These are phyloP conservation scores for Casuarina cunninghamiana DNA, from an alignment of 306 rosid species.

Conservation along the genomic window DNA sequence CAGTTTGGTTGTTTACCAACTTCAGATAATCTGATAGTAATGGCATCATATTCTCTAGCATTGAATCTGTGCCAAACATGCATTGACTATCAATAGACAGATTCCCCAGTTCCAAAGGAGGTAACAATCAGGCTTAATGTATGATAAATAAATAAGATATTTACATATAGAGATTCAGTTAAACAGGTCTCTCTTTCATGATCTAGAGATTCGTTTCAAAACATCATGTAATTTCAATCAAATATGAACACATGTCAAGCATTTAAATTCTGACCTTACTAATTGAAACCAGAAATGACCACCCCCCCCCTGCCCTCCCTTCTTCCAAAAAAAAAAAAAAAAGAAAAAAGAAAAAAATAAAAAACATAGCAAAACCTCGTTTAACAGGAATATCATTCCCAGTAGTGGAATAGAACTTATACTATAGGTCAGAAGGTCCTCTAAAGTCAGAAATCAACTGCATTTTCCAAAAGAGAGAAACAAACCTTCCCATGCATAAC, in stretches of 20 bases:
- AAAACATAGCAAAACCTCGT: no score
- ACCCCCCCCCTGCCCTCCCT: no score
- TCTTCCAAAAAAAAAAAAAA: no score
- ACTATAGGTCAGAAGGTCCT: not conserved
- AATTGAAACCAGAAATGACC: not conserved
- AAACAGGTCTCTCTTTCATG: not conserved
- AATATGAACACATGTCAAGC: not conserved
- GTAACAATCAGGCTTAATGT: not conserved
- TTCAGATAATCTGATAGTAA: not conserved
- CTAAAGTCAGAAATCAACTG: not conserved
- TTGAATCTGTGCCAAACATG: not conserved
- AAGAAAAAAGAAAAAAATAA: no score
- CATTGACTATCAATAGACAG: not conserved
- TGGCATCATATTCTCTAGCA: not conserved
- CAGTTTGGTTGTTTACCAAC: not conserved
- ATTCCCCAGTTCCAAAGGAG: not conserved
- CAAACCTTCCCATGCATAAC: conserved; percentile 94
- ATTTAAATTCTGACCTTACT: not conserved
- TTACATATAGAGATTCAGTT: not conserved
- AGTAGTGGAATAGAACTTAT: not conserved
- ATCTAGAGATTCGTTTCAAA: not conserved
- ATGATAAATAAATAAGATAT: no score
- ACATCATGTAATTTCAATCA: not conserved
- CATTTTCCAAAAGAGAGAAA: not conserved
- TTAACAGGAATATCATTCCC: not conserved